Evolutionary conservation across 2,329 filamentous ascomycete genomes (phyloP), one percentile per base, ranked within the genome.

Genomic region (Orbilia javanica): DNA sequence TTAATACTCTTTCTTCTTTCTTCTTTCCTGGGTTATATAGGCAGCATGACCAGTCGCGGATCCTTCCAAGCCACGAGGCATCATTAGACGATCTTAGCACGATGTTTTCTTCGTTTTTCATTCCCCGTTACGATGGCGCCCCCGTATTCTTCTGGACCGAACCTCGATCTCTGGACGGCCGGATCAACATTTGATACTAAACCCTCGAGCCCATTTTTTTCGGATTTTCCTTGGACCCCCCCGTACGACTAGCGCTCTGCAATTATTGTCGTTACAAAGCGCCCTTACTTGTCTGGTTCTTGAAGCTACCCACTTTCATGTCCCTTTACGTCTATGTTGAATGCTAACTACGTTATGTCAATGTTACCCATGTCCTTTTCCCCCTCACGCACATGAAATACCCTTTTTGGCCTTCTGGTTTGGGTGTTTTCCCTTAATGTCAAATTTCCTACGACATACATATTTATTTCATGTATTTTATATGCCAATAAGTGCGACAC

Each of bases 1-100:
- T 64, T 64, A 73, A 57, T 57, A 66, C 39, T 36, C 44, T 46
- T 64, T 73, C 69, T 73, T 46, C 63, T 64, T 57, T 66, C 44
- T 62, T 68, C 29, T 57, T 71, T 55, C 42, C 55, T 55, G 42
- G 36, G 36, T 48, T 55, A 34, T 77, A 71, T 69, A 77, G 73
- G 73, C 60, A 77, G 73, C 66, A 77, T 63, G 65, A 77, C 73
- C 52, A 66, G 60, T 36, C 73, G 73, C 25, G 73, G 73, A 66
- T 77, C 73, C 66, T 77, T 77, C 73, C 66, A 66, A 66, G 66
- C 73, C 48, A 34, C 66, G 60, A 57, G 65, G 53, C 55, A 52
- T 44, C 52, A 52, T 22, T 71, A 62, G 60, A 44, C 39, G 20
- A 36, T 39, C 27, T 13, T 1, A 10, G 11, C 10, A 27, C 20